Conservation (phyloP, 257 asterid genomes). For the Coffea eugenioides region DNA sequence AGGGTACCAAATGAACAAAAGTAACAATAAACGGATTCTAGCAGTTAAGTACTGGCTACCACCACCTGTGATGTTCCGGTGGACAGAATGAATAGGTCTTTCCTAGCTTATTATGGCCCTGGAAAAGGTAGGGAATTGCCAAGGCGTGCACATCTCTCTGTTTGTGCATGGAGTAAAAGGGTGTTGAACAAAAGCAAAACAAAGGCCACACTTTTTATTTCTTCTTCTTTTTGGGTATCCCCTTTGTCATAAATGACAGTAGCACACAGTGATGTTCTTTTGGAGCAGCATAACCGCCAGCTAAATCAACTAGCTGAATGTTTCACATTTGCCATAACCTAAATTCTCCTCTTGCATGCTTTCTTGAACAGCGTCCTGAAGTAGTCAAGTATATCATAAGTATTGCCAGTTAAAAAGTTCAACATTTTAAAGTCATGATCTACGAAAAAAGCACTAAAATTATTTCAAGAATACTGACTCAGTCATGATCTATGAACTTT, state of each 20-base stretch:
- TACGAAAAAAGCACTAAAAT: not conserved
- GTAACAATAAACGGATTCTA: not conserved
- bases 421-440: not conserved
- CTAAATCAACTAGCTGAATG: not conserved
- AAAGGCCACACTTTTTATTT: not conserved
- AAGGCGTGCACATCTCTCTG: constrained; percentile 17
- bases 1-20: too few species aligned
- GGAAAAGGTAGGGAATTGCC: not conserved
- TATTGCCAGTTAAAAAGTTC: too few species aligned
- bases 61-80: not conserved
- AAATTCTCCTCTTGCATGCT: too few species aligned
- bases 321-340: too few species aligned
- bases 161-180: constrained; percentile 7
- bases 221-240: not conserved
- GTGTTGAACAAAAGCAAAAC: constrained; percentile 10
- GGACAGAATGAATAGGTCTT: not conserved
- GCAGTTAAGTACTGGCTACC: not conserved
- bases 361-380: too few species aligned
- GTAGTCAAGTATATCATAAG: too few species aligned
- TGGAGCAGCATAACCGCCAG: not conserved
- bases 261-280: not conserved
- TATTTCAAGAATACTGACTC: not conserved
- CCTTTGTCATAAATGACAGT: not conserved
- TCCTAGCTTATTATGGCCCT: not conserved
- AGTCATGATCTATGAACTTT: not conserved